Conservation (phyloP, 306 rosid genomes). For the Acacia crassicarpa region DNA sequence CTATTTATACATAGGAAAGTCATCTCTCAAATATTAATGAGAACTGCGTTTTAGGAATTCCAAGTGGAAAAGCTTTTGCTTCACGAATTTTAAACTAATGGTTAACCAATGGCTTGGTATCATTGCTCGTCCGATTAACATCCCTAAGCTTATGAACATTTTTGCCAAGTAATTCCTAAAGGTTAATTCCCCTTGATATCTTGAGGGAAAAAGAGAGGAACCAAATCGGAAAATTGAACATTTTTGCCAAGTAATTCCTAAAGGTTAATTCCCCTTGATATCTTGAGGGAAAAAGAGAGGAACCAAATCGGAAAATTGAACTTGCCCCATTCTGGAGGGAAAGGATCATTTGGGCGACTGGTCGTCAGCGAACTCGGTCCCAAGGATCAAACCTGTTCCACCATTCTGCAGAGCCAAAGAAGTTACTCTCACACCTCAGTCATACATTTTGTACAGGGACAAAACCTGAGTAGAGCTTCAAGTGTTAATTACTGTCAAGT, state of each 20-base stretch:
- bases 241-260: background rate
- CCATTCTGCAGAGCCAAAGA: slow-evolving; percentile 65
- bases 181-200: no score
- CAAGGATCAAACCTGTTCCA: slow-evolving; percentile 81
- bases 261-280: background rate
- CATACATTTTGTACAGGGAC: background rate
- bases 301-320: slow-evolving; percentile 25
- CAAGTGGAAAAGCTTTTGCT: background rate
- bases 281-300: background rate
- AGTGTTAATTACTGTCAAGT: background rate
- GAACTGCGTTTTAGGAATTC: background rate
- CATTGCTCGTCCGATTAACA: background rate
- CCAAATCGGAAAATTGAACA: no score
- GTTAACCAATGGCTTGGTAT: background rate
- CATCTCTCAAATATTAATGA: background rate
- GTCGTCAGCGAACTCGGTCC: slow-evolving; percentile 78
- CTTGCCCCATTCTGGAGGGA: slow-evolving; percentile 97
- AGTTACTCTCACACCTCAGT: background rate
- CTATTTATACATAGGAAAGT: background rate
- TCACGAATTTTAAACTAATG: background rate
- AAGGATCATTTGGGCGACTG: slow-evolving; percentile 81
- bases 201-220: no score
- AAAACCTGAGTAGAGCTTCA: background rate
- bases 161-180: no score
- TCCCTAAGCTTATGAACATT: background rate